Conservation (phyloP, 192 early-diverging fungal species). For the Coemansia sp. region DNA sequence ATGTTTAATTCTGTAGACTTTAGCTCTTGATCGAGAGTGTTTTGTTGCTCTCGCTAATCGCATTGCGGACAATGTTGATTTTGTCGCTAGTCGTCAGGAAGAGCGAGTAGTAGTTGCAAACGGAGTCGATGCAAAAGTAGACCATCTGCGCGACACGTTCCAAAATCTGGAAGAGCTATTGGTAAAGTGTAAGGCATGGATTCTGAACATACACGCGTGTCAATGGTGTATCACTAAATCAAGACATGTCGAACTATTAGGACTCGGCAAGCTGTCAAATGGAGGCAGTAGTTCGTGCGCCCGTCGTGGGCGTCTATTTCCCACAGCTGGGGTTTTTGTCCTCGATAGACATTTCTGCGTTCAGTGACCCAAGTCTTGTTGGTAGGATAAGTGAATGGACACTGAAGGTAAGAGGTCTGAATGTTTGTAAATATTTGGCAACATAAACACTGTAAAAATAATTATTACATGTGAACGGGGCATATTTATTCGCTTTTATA, state of each 20-base stretch:
- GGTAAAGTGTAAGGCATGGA: conserved; percentile 18
- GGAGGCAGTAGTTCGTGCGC: conserved; percentile 23
- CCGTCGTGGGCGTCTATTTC: conserved; percentile 44
- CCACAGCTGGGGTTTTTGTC: conserved; percentile 53
- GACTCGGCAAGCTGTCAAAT: conserved; percentile 31
- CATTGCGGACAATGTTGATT: conserved; percentile 35
- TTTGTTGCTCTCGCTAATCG: conserved; percentile 27
- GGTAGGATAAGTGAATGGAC: conserved; percentile 14
- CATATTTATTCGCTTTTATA: no score
- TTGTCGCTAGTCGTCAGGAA: conserved; percentile 29
- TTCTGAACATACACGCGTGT: neutral
- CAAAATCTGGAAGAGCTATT: conserved; percentile 16
- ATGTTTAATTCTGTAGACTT: conserved; percentile 14
- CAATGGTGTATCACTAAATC: neutral
- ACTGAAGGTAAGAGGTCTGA: conserved; percentile 17
- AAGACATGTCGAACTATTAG: conserved; percentile 7
- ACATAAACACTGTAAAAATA: no score
- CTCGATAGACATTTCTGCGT: conserved; percentile 25
- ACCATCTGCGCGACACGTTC: conserved; percentile 31
- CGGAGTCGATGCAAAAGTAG: conserved; percentile 28
- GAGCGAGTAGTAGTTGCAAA: conserved; percentile 27
- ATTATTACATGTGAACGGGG: no score
- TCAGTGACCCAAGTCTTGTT: neutral
- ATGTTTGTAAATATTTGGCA: no score
- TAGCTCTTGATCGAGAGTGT: conserved; percentile 15